These are phyloP conservation scores for Claviceps sp. DNA, from an alignment of 2,329 filamentous ascomycete species.

Conservation along the genomic window DNA sequence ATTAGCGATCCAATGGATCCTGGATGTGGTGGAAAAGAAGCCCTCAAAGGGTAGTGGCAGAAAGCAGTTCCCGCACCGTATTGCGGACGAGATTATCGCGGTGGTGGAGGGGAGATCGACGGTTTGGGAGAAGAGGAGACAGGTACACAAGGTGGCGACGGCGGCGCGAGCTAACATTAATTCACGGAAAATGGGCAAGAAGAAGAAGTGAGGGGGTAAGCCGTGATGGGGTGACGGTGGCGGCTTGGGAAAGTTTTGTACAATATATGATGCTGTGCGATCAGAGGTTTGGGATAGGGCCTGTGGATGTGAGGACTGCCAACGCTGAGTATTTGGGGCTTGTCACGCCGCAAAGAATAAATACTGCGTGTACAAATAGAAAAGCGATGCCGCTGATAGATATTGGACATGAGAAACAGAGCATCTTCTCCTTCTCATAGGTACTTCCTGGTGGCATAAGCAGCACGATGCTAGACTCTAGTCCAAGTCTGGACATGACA, in stretches of 20 bases:
- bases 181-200: constrained; percentile 25
- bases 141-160: constrained; percentile 71
- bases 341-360: too few relatives aligned
- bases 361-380: too few relatives aligned
- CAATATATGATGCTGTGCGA: background rate
- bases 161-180: constrained; percentile 60
- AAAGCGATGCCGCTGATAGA: too few relatives aligned
- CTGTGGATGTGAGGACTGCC: too few relatives aligned
- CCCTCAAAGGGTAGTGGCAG: constrained; percentile 58
- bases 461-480: too few relatives aligned
- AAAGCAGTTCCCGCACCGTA: constrained; percentile 58
- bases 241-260: background rate
- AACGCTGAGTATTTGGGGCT: too few relatives aligned
- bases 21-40: constrained; percentile 71
- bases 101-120: constrained; percentile 75
- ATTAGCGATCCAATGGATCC: constrained; percentile 75
- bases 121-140: constrained; percentile 71
- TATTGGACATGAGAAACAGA: too few relatives aligned
- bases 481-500: too few relatives aligned
- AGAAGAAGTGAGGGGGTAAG: constrained; percentile 11
- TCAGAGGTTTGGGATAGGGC: too few relatives aligned
- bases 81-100: constrained; percentile 76
- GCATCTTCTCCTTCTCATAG: too few relatives aligned
- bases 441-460: too few relatives aligned
- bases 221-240: too few relatives aligned